A percentile compares a stretch with the other conserved stretches of the same genome.
Conservation (phyloP, 179 eudicot genomes). For the Pouteria campechiana region DNA sequence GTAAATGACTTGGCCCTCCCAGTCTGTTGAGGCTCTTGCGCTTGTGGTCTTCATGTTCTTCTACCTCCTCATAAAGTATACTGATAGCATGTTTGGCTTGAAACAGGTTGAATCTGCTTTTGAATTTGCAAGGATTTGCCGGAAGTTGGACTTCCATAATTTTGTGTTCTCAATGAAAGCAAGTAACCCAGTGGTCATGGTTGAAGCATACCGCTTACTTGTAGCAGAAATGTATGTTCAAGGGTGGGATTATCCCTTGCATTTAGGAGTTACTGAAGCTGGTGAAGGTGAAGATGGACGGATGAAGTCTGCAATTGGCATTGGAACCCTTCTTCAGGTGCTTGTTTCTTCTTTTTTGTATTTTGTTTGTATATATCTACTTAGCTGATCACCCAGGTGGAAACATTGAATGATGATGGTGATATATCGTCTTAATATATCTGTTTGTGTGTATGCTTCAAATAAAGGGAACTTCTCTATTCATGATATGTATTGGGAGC, state of each 20-base stretch:
- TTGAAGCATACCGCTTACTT: constrained; percentile 88
- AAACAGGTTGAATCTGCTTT: constrained; percentile 97
- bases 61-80: too few relatives aligned
- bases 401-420: too few relatives aligned
- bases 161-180: constrained; percentile 98
- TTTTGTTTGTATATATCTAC: too few relatives aligned
- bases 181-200: constrained; percentile 98
- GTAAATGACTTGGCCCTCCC: constrained; percentile 24
- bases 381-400: too few relatives aligned
- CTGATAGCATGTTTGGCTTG: too few relatives aligned
- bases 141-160: constrained; percentile 90
- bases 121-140: constrained; percentile 95
- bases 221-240: constrained; percentile 92
- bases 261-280: constrained; percentile 97
- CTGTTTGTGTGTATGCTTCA: too few relatives aligned
- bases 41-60: not conserved
- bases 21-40: not conserved
- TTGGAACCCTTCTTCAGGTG: constrained; percentile 99
- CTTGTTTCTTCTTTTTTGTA: not conserved
- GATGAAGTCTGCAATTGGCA: constrained; percentile 98
- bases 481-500: too few relatives aligned
- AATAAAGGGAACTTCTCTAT: not conserved
- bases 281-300: constrained; percentile 99
- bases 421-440: too few relatives aligned
- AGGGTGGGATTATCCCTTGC: constrained; percentile 97